phyloP scores from a whole-genome alignment of 2,329 filamentous ascomycete species.

The Xylariaceae sp. region DNA sequence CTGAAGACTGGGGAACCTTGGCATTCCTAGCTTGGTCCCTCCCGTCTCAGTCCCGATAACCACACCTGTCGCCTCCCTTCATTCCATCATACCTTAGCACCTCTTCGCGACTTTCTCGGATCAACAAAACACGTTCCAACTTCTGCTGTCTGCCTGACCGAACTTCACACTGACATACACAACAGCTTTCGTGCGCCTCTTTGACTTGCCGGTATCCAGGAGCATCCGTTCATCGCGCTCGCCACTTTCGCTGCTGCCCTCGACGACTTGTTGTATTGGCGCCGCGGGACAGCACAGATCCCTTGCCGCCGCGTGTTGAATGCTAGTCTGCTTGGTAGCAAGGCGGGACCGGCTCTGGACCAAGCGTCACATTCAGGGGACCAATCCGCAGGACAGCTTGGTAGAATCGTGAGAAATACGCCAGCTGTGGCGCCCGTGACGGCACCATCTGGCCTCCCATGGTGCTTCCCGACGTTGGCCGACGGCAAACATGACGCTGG shows the following conservation, averaged over 20 bases:
- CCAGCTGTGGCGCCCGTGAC: constrained; percentile 15
- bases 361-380: background rate
- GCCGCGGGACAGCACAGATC: background rate
- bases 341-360: too few species aligned
- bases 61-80: constrained; percentile 20
- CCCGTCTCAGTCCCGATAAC: constrained; percentile 15
- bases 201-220: too few species aligned
- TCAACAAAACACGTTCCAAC: constrained; percentile 15
- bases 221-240: constrained; percentile 3
- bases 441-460: constrained; percentile 24
- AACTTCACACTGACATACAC: too few species aligned
- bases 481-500: constrained; percentile 40
- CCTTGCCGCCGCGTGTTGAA: background rate
- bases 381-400: constrained; percentile 3
- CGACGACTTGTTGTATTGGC: background rate
- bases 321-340: background rate
- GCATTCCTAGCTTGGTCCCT: constrained; percentile 22
- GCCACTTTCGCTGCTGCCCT: background rate
- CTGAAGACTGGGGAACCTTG: constrained; percentile 12
- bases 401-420: background rate
- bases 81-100: constrained; percentile 21
- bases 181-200: too few species aligned
- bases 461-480: constrained; percentile 24
- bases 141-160: constrained; percentile 7
- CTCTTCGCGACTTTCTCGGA: constrained; percentile 13